Base-by-base conservation (phyloP, 2,329 filamentous ascomycete genomes). In the Pseudogymnoascus pannorum region DNA sequence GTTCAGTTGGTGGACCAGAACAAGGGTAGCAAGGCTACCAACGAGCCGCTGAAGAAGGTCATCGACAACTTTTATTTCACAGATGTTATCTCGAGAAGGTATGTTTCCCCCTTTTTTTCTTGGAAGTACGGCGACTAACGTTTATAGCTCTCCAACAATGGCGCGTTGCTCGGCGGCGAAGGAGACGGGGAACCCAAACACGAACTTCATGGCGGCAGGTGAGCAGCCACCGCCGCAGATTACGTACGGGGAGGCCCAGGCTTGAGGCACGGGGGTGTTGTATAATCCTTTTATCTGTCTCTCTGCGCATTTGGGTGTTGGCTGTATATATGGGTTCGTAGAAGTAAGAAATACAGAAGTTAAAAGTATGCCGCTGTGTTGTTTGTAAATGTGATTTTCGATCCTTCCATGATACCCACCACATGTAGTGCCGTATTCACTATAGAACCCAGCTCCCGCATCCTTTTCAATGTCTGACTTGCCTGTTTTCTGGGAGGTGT, bases 11-110 rank as follows among this genome's bases (percentile, higher is more conserved):
- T 96, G 60, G 94, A 97, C 73, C 90, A 95, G 77, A 97, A 97
- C 81, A 96, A 94, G 84, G 92, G 91, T 57, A 78, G 85, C 58
- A 88, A 90, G 76, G 71, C 82, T n/a, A 87, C 80, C 40, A 87
- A 86, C n/a, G 77, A 81, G 69, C 85, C 89, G 29, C 81, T 99
- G 71, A 91, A 87, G 81, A 90, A 89, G 77, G 86, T 89, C 62
- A 91, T 99, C 69, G 87, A 96, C 71, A 91, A 99, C 80, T 99
- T 99, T 76, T 99, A 92, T 80, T 96, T 97, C 77, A 99, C 94
- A 75, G 93, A 99, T 77, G 86, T 88, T 62, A 97, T 99, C 75
- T 96, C 92, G 38, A 87, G 94, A 83, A 97, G 91, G 91, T 94
- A 79, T 75, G 86, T 79, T 51, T 33, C 24, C 22, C 51, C 57